These are phyloP conservation scores for Podospora pseudopauciseta DNA, from an alignment of 495 filamentous ascomycete species.

Conservation along the genomic window DNA sequence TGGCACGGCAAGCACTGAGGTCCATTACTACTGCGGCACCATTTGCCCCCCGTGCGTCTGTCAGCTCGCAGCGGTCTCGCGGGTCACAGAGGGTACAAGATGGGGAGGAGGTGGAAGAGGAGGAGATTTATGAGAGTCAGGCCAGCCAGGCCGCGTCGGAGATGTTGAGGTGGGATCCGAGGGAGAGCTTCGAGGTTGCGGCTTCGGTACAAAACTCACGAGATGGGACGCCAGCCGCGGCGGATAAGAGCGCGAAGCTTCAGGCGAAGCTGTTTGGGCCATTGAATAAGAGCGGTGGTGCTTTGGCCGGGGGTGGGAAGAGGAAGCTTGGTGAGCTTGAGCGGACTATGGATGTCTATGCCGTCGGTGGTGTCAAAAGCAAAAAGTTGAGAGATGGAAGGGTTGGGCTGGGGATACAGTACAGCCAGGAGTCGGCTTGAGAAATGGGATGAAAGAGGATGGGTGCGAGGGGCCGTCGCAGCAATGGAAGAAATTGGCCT, in stretches of 20 bases:
- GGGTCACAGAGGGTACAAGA: constrained; percentile 20
- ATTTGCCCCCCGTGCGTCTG: constrained; percentile 40
- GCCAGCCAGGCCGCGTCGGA: constrained; percentile 53
- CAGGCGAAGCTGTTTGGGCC: constrained; percentile 69
- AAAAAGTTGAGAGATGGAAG: constrained; percentile 57
- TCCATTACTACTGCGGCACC: constrained; percentile 53
- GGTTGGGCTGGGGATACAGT: constrained; percentile 64
- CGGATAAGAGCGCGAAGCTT: constrained; percentile 46
- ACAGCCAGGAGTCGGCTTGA: constrained; percentile 34
- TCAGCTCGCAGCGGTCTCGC: constrained; percentile 23
- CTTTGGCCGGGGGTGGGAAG: constrained; percentile 44
- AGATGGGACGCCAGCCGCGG: constrained; percentile 40
- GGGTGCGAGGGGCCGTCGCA: background rate
- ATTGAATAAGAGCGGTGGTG: constrained; percentile 54
- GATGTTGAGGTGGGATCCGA: constrained; percentile 52
- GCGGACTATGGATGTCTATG: constrained; percentile 32
- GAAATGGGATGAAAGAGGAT: background rate
- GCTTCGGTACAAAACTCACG: constrained; percentile 41
- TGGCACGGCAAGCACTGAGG: constrained; percentile 52
- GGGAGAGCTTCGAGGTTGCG: constrained; percentile 48
- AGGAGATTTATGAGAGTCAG: constrained; percentile 46
- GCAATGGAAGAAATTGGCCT: background rate
- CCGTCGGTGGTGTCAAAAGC: constrained; percentile 38
- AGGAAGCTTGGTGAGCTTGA: constrained; percentile 53
- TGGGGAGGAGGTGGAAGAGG: constrained; percentile 34